Conservation (phyloP, 805 yeast species). For the Hagleromyces aurorensis region DNA sequence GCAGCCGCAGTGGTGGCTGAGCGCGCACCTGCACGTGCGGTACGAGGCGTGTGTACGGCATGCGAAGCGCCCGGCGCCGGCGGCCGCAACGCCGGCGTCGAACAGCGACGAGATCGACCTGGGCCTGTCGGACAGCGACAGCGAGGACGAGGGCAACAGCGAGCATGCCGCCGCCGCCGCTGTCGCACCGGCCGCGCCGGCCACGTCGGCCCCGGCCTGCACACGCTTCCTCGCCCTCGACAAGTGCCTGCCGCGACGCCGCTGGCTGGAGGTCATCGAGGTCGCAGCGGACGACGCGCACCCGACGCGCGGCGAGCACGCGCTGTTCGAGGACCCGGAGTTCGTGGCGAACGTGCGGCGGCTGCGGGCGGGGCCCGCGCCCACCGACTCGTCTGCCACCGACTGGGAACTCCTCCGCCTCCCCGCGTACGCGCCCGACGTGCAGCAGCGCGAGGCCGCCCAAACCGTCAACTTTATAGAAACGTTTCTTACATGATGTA, state of each 20-base stretch:
- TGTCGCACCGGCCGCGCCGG: too few relatives aligned
- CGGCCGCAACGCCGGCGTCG: constrained; percentile 3
- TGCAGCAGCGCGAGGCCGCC: constrained; percentile 15
- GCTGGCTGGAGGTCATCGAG: constrained; percentile 46
- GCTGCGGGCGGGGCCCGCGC: constrained; percentile 2
- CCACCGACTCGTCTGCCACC: constrained; percentile 1
- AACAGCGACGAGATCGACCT: constrained; percentile 31
- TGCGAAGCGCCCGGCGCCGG: constrained; percentile 13
- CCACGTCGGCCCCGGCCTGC: constrained; percentile 11
- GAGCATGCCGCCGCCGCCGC: too few relatives aligned
- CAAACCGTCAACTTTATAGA: constrained; percentile 15
- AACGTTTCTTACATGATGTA: constrained; percentile 5
- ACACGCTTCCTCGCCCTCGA: constrained; percentile 72
- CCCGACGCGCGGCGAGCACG: constrained; percentile 11
- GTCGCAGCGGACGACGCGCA: constrained; percentile 32
- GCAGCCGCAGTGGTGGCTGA: constrained; percentile 70
- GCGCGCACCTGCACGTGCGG: constrained; percentile 80
- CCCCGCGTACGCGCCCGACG: constrained; percentile 11
- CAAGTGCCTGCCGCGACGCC: constrained; percentile 65
- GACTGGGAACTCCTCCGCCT: constrained; percentile 9
- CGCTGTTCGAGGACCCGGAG: constrained; percentile 34
- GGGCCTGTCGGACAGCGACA: constrained; percentile 22
- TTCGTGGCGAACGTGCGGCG: constrained; percentile 21
- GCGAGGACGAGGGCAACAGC: constrained; percentile 5
- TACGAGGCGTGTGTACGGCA: constrained; percentile 52